Percentiles rank a stretch among this genome's conserved stretches.
Conservation (phyloP, 2,329 filamentous ascomycete species). For the Alternaria panax region DNA sequence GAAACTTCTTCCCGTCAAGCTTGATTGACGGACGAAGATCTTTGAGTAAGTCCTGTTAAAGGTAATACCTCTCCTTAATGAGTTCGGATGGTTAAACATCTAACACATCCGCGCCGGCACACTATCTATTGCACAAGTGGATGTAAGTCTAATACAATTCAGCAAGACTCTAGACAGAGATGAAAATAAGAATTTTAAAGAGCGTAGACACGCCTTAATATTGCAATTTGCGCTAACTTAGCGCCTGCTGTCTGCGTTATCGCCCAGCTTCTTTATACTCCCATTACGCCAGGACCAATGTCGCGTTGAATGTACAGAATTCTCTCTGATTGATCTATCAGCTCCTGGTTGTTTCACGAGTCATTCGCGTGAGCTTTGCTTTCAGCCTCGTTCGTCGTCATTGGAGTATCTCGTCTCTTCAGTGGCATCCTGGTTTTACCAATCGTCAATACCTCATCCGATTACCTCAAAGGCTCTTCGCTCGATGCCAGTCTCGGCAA, state of each 20-base stretch:
- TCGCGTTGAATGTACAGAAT: neutral
- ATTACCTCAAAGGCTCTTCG: neutral
- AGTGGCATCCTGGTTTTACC: neutral
- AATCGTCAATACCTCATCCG: neutral
- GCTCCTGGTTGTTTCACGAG: neutral
- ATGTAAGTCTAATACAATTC: too few relatives aligned
- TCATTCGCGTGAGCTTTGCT: neutral
- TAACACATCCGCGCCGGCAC: too few relatives aligned
- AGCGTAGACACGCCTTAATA: neutral
- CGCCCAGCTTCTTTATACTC: neutral
- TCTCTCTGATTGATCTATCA: neutral
- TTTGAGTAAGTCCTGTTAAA: too few relatives aligned
- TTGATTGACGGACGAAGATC: too few relatives aligned
- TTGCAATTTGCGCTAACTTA: neutral
- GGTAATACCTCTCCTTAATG: too few relatives aligned
- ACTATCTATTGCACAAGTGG: too few relatives aligned
- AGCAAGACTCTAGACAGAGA: too few relatives aligned
- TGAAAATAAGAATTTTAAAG: too few relatives aligned
- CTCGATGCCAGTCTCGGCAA: neutral
- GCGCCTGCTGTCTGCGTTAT: neutral
- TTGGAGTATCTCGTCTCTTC: neutral
- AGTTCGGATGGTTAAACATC: too few relatives aligned
- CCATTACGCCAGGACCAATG: neutral
- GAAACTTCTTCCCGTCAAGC: too few relatives aligned
- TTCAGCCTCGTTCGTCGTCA: neutral